These are phyloP conservation scores for Neospermospora avenae DNA, from an alignment of 2,329 filamentous ascomycete genomes.

Conservation along the genomic window DNA sequence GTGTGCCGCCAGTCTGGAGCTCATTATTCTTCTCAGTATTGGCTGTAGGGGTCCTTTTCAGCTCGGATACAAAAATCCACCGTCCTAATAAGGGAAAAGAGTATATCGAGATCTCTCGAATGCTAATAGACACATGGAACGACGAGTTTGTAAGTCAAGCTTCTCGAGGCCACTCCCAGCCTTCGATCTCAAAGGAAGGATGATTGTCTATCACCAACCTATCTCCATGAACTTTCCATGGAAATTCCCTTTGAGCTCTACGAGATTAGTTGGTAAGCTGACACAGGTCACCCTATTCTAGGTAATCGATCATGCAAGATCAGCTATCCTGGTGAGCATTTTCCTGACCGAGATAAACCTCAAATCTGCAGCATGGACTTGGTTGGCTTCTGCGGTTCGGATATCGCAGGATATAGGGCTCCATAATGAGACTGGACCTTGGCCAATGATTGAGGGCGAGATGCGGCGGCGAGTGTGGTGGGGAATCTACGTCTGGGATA, in stretches of 20 bases:
- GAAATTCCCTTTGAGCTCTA: not conserved
- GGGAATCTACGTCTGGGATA: conserved; percentile 87
- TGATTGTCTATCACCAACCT: not conserved
- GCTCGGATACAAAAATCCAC: conserved; percentile 52
- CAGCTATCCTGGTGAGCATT: conserved; percentile 69
- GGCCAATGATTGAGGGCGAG: conserved; percentile 74
- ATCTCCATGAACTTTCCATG: not conserved
- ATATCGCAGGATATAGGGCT: conserved; percentile 82
- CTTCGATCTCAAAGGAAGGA: not conserved
- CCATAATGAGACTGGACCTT: conserved; percentile 70
- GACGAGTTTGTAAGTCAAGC: conserved; percentile 57
- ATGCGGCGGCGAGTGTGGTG: conserved; percentile 91
- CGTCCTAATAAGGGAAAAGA: conserved; percentile 55
- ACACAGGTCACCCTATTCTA: not conserved
- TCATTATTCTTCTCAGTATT: conserved; percentile 80
- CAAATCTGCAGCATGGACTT: conserved; percentile 80
- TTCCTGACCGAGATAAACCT: conserved; percentile 84
- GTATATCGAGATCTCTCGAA: conserved; percentile 68
- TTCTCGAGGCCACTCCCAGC: no score
- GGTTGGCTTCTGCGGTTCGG: conserved; percentile 76
- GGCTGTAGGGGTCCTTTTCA: conserved; percentile 77
- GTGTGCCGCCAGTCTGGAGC: conserved; percentile 66
- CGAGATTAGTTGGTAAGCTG: not conserved
- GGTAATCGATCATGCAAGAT: conserved; percentile 67
- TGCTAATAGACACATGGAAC: conserved; percentile 75